phyloP scores from a whole-genome alignment of 2,329 filamentous ascomycete genomes.

The Balansia obtecta region DNA sequence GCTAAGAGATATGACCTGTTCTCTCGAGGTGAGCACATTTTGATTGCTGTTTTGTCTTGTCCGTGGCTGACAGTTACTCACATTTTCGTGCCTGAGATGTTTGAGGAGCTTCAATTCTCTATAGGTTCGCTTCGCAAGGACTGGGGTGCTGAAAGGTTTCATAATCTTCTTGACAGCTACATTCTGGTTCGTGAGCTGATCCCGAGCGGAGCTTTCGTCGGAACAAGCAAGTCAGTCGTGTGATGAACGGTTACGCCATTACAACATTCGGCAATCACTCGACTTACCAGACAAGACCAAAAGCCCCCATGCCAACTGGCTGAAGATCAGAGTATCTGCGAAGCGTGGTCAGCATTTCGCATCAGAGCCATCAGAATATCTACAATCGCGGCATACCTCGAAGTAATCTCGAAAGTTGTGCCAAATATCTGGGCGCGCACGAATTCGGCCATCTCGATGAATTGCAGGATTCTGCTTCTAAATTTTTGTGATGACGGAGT shows the following conservation, averaged over 20 bases:
- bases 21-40: constrained; percentile 6
- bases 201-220: constrained; percentile 72
- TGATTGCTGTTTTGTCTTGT: not conserved
- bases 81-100: constrained; percentile 94
- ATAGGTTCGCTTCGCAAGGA: constrained; percentile 94
- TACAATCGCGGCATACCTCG: constrained; percentile 50
- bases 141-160: constrained; percentile 99
- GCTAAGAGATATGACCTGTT: constrained; percentile 87
- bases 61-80: constrained; percentile 25
- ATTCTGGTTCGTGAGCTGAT: constrained; percentile 92
- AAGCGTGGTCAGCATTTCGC: not conserved
- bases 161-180: constrained; percentile 99
- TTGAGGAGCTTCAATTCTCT: constrained; percentile 95
- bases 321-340: constrained; percentile 91
- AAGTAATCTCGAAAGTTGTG: constrained; percentile 99
- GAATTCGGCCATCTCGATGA: constrained; percentile 84
- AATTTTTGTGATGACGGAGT: not conserved
- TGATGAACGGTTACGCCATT: not conserved
- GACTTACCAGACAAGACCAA: constrained; percentile 88
- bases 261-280: not conserved
- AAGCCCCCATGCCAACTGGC: constrained; percentile 97
- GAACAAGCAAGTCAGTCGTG: not conserved
- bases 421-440: constrained; percentile 98
- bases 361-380: not conserved
- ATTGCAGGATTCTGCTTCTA: not conserved